These are phyloP conservation scores for Candolleomyces aberdarensis DNA, from an alignment of 768 basidiomycete species.

Conservation along the genomic window DNA sequence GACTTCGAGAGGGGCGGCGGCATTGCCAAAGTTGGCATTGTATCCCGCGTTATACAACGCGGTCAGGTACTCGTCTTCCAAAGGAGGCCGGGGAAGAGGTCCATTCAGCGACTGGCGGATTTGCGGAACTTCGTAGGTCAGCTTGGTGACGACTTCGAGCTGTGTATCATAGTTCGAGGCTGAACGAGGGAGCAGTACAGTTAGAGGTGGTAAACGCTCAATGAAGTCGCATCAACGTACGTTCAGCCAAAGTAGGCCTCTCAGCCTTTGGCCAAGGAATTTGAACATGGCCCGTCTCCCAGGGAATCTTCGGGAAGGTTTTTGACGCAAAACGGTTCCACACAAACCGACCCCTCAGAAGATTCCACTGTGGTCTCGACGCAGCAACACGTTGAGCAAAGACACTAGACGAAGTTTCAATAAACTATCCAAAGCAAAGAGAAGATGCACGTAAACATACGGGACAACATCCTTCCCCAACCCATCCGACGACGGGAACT, in stretches of 20 bases:
- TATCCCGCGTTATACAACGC: constrained; percentile 55
- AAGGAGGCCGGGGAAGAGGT: constrained; percentile 37
- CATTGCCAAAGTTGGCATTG: constrained; percentile 40
- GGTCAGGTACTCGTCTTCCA: constrained; percentile 57
- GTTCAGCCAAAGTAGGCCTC: constrained; percentile 37
- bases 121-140: constrained; percentile 69
- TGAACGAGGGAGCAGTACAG: constrained; percentile 21
- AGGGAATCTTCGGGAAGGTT: constrained; percentile 57
- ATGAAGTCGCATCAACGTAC: constrained; percentile 27
- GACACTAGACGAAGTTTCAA: constrained; percentile 44
- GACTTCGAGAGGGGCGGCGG: constrained; percentile 56
- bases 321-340: constrained; percentile 73
- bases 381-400: constrained; percentile 73
- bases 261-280: constrained; percentile 72
- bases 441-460: constrained; percentile 33
- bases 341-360: constrained; percentile 50
- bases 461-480: constrained; percentile 37
- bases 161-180: constrained; percentile 65
- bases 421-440: background rate
- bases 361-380: constrained; percentile 58
- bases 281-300: constrained; percentile 35
- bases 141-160: constrained; percentile 54
- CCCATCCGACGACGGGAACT: constrained; percentile 46
- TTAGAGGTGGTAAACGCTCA: background rate
- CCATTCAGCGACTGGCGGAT: constrained; percentile 37